Percentiles rank a stretch among this genome's conserved stretches.
These are phyloP conservation scores for Fusarium keratoplasticum DNA, from an alignment of 2,329 filamentous ascomycete species.

Conservation along the genomic window DNA sequence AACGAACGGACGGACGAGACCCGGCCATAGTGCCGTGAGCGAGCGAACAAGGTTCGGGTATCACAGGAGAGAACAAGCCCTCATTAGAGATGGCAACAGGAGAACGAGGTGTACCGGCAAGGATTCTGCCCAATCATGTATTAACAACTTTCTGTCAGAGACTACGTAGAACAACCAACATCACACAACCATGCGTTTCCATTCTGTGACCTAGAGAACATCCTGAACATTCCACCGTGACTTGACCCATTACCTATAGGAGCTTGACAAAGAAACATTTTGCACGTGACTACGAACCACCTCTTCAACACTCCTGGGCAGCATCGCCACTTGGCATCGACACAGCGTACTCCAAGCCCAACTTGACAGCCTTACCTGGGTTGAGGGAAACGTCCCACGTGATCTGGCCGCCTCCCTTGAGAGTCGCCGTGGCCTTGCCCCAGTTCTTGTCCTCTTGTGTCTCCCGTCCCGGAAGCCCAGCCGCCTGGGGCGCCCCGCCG, in stretches of 20 bases:
- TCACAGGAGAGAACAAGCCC: neutral
- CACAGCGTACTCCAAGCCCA: slow-evolving; percentile 72
- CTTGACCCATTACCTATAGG: neutral
- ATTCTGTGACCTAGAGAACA: neutral
- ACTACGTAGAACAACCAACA: neutral
- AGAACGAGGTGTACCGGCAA: neutral
- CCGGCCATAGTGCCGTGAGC: neutral
- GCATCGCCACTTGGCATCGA: slow-evolving; percentile 63
- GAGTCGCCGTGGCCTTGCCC: slow-evolving; percentile 64
- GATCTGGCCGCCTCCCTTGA: slow-evolving; percentile 69
- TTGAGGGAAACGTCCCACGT: slow-evolving; percentile 69
- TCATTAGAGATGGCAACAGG: neutral
- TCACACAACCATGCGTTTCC: neutral
- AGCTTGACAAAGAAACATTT: neutral
- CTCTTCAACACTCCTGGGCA: slow-evolving; percentile 38
- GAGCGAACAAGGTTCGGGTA: neutral
- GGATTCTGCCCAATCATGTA: neutral
- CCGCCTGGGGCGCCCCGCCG: slow-evolving; percentile 52
- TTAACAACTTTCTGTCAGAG: neutral
- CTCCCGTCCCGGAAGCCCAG: slow-evolving; percentile 49
- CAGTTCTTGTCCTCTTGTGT: slow-evolving; percentile 54
- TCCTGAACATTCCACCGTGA: neutral
- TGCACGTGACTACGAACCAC: neutral
- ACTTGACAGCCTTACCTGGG: slow-evolving; percentile 66
- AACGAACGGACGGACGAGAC: neutral